Base-by-base conservation (phyloP, 2,329 filamentous ascomycete genomes). In the Trichoderma arundinaceum region DNA sequence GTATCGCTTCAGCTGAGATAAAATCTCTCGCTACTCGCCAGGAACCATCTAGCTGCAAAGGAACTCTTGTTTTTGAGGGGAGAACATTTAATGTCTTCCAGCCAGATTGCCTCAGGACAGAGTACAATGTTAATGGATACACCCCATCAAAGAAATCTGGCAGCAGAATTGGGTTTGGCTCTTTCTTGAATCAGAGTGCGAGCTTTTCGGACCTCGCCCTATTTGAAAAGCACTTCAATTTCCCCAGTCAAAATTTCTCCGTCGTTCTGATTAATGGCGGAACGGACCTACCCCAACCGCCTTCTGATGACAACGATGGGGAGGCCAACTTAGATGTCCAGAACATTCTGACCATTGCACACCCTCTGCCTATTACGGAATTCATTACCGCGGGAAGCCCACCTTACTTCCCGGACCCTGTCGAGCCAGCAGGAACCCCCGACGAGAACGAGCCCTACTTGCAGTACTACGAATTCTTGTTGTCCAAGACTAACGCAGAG, bases 371-470 rank as follows among this genome's bases (percentile, higher is more conserved):
- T 12, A 64, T 67, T 44, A 57, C 67, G 7, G 61, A 64, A 33
- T 65, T 61, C 28, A 60, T 65, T 15, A 51, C 57, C n/a, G 63
- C 43, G 9, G 63, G 63, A 33, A 52, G 44, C 38, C 53, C 53
- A 15, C 46, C 53, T 7, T 59, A 60, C 35, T 44, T 44, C 22
- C 63, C 54, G 6, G 53, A 59, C 13, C 35, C 63, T 9, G 63
- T 41, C 17, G 44, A 51, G 7, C 67, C 59, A 3, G 41, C 41
- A 3, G 59, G 59, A 35, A 53, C 49, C 17, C 48, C 49, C 15
- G 32, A 53, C 17, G 39, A 63, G 17, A 88, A 88, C 70, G 86
- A 88, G 73, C 86, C 86, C 0, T 88, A 84, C 68, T 74, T 88
- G 3, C 80, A 83, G 54, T 83, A 84, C 68, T 76, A 87, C 13